Evolutionary conservation across 345 rosid genomes (phyloP), one percentile per base, ranked within the genome.

Genomic region (Crucihimalaya himalaica): DNA sequence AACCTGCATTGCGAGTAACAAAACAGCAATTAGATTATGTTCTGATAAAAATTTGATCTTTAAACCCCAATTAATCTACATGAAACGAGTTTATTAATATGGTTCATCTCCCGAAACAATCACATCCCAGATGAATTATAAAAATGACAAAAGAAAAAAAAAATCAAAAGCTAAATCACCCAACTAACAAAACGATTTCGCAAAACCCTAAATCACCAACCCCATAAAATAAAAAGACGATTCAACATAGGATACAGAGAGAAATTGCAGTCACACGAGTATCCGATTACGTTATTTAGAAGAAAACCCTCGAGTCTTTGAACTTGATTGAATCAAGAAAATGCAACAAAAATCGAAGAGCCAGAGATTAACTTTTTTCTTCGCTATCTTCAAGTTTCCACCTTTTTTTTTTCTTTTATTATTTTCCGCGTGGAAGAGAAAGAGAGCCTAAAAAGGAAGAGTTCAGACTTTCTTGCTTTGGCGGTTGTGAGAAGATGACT

Each of bases 191-290:
- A 45, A 19, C 23, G 53, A 58, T 35, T 39, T 16, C 18, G 48
- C 29, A 53, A 68, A 76, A 76, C 75, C 79, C 79, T 76, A 76
- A 69, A 62, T 69, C 70, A 54, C 15, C 65, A 21, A 68, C n/a
- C 21, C 51, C 25, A 31, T 50, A 25, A 18, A 43, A 76, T 32
- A 75, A 25, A 18, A 43, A 76, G 40, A 75, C 50, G 47, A 68
- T 52, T 62, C 12, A 0, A 34, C 40, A 66, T 5, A 16, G 5
- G 35, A 59, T 46, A 25, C 3, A 48, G 15, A 15, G 46, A 52
- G 65, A 70, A 25, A 62, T 63, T 52, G 66, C 21, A 56, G 66
- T 76, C 66, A 63, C 70, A 20, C 6, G 10, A 32, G 28, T 29
- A 68, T 46, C 58, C 4, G 37, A 70, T 32, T 45, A 16, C 50